phyloP scores from a whole-genome alignment of 1,284 basidiomycete species.

The Tetrapyrgos nigripes region DNA sequence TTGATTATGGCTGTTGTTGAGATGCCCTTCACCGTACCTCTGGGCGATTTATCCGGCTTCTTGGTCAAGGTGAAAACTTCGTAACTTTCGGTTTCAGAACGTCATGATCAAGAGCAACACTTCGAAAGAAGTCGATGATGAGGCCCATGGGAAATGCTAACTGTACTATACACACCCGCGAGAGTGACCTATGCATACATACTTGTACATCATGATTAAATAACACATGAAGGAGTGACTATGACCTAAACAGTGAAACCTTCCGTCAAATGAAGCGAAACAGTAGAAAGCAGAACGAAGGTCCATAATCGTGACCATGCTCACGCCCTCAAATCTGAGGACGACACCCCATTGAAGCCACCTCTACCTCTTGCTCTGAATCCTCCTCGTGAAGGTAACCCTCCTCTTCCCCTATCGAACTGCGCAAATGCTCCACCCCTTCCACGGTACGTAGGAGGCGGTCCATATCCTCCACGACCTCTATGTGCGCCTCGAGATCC shows the following conservation, averaged over 20 bases:
- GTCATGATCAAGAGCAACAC: too few species aligned
- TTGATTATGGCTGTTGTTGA: slow-evolving; percentile 23
- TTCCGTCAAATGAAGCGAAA: too few species aligned
- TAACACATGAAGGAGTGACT: too few species aligned
- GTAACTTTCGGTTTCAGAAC: too few species aligned
- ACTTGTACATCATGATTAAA: too few species aligned
- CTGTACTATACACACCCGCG: too few species aligned
- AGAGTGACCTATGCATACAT: neutral
- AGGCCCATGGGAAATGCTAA: too few species aligned
- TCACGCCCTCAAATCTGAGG: slow-evolving; percentile 4
- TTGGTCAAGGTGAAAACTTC: slow-evolving; percentile 12
- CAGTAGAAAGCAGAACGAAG: too few species aligned
- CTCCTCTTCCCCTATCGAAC: slow-evolving; percentile 18
- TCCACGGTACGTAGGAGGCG: neutral
- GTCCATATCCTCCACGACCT: neutral
- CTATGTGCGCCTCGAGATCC: slow-evolving; percentile 7
- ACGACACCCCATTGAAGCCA: slow-evolving; percentile 4
- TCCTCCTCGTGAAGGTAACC: slow-evolving; percentile 6
- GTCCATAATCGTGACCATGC: too few species aligned
- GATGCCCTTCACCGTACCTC: slow-evolving; percentile 23
- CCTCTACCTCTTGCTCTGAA: slow-evolving; percentile 10
- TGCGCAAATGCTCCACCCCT: slow-evolving; percentile 7
- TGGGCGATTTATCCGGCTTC: slow-evolving; percentile 23
- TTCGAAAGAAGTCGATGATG: too few species aligned
- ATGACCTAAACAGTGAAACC: too few species aligned